Percentiles rank a stretch among this genome's conserved stretches.
Evolutionary conservation across 805 yeast species (phyloP).

Genomic region (Candida wancherniae): DNA sequence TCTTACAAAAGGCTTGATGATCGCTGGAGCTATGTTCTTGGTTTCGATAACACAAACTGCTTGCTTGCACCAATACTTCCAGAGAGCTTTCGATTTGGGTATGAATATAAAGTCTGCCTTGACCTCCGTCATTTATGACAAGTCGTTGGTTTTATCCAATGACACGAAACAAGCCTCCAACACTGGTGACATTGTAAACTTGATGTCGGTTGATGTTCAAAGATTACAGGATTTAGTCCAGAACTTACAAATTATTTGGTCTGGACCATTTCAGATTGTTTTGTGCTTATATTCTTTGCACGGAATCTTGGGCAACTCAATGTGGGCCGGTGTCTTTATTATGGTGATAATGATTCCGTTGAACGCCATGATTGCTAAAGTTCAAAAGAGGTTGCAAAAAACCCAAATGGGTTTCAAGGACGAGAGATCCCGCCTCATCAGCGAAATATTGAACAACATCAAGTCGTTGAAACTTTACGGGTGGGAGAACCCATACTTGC

Average conservation of each 20-base stretch:
- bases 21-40: slow-evolving; percentile 69
- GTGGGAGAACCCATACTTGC: slow-evolving; percentile 87
- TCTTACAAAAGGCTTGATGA: slow-evolving; percentile 67
- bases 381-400: slow-evolving; percentile 70
- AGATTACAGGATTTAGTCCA: slow-evolving; percentile 80
- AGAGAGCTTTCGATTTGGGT: slow-evolving; percentile 69
- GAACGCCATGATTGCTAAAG: slow-evolving; percentile 63
- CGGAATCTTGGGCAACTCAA: slow-evolving; percentile 73
- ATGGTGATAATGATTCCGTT: slow-evolving; percentile 76
- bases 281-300: slow-evolving; percentile 72
- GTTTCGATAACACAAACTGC: slow-evolving; percentile 76
- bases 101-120: slow-evolving; percentile 70
- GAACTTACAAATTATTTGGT: slow-evolving; percentile 78
- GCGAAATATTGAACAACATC: slow-evolving; percentile 85
- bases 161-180: slow-evolving; percentile 67
- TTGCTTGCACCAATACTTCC: slow-evolving; percentile 72
- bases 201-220: slow-evolving; percentile 92
- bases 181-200: slow-evolving; percentile 90
- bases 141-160: slow-evolving; percentile 62
- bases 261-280: slow-evolving; percentile 85
- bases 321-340: slow-evolving; percentile 92
- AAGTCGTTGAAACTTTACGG: slow-evolving; percentile 91
- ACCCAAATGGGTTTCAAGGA: slow-evolving; percentile 88
- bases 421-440: slow-evolving; percentile 81
- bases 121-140: slow-evolving; percentile 62